Conservation (phyloP, 2,329 filamentous ascomycete genomes). For the Sporothrix protearum region DNA sequence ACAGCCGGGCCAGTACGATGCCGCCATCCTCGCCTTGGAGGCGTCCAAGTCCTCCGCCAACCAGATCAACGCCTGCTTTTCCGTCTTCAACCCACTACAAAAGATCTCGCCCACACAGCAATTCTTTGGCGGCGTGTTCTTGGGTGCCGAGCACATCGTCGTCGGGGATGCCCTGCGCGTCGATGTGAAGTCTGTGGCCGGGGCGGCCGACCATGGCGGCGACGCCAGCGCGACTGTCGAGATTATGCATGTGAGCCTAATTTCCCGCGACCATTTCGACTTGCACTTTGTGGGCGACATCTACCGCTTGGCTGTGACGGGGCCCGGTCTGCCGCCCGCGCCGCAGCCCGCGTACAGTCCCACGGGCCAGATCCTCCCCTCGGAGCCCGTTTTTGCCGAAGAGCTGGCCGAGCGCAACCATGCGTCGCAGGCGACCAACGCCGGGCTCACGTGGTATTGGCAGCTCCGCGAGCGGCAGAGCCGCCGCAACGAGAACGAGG, state of each 20-base stretch:
- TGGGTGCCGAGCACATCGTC: constrained; percentile 38
- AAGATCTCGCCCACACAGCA: constrained; percentile 27
- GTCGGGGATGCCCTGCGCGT: constrained; percentile 38
- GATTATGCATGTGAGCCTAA: constrained; percentile 35
- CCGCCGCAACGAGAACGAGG: constrained; percentile 40
- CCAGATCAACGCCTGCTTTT: constrained; percentile 37
- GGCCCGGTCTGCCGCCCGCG: constrained; percentile 4
- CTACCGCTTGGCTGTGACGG: constrained; percentile 31
- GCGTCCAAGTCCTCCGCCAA: constrained; percentile 40
- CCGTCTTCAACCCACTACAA: constrained; percentile 34
- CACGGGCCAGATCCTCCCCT: constrained; percentile 21
- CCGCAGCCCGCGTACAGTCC: neutral
- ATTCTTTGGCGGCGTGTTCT: constrained; percentile 36
- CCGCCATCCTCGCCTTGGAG: constrained; percentile 34
- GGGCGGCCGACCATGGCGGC: constrained; percentile 58
- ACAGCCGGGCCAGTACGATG: constrained; percentile 10
- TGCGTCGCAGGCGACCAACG: neutral
- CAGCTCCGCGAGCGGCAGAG: constrained; percentile 30
- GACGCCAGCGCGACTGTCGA: constrained; percentile 57
- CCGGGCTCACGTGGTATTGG: constrained; percentile 35
- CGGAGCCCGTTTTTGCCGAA: constrained; percentile 31
- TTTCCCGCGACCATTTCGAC: constrained; percentile 28
- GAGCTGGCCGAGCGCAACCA: constrained; percentile 31
- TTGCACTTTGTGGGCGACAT: constrained; percentile 34
- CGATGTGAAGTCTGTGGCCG: constrained; percentile 21